Base-by-base conservation (phyloP, 768 basidiomycete species). In the Mycena haematopus region DNA sequence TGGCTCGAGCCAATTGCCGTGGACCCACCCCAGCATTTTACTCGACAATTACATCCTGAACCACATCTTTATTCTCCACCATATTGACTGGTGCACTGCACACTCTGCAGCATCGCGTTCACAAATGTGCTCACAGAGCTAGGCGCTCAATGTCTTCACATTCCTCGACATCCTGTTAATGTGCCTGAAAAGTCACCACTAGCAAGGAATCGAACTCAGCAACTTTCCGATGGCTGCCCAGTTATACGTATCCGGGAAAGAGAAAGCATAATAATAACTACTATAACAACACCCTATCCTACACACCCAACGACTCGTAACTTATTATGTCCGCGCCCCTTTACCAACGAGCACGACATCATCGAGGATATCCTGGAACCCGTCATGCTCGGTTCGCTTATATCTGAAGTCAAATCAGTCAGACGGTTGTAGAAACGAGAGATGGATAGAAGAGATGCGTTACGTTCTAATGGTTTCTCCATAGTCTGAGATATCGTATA, bases 391-490 rank as follows among this genome's bases (percentile, higher is more conserved):
- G 5, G 86, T 88, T 40, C 87, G 86, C 75, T 97, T 97, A 75
- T 92, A 67, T 63, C 65, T 67, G 21, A 14, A 29, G 14, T 21
- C 6, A 14, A n/a, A 45, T 56, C 44, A n/a, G 55, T 31, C 19
- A 52, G 22, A 6, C 19, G 2, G 35, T 49, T 49, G 6, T 21
- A 7, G 9, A 42, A 38, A 1, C 13, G 2, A 15, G 9, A 19
- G 10, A 49, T 5, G 9, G 29, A 31, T 31, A 31, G 29, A 31
- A 31, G 25, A n/a, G 22, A 25, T 25, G 3, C 6, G 19, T 50
- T 29, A 84, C 38, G 96, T 96, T 72, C 82, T 79, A 72, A 99
- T 93, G 7, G 86, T 95, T 81, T 99, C 96, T 47, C 96, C 96
- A 69, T 84, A 98, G 64, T 94, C 87, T 19, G 89, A 90, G 54